A percentile compares a stretch with the other conserved stretches of the same genome.
Conservation (phyloP, 139 green algal species). For the Closterium sp. region DNA sequence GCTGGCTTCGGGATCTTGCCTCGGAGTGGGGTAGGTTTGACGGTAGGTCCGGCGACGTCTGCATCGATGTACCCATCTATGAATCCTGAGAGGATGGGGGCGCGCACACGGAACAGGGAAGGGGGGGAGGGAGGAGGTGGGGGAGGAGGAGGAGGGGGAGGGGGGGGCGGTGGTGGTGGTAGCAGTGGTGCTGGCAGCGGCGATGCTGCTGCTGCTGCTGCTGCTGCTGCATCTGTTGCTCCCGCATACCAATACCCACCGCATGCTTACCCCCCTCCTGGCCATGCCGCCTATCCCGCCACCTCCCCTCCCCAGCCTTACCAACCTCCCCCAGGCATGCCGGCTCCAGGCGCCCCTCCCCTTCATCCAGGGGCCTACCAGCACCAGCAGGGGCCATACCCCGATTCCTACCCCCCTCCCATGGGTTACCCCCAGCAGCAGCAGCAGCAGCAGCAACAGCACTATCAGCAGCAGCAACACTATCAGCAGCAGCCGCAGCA, state of each 20-base stretch:
- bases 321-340: not conserved
- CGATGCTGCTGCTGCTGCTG: not conserved
- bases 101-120: not conserved
- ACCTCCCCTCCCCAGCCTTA: not conserved
- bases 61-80: slow-evolving; percentile 39
- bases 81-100: slow-evolving; percentile 46
- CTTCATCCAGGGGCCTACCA: not conserved
- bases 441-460: not conserved
- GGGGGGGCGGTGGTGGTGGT: not conserved
- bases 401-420: not conserved
- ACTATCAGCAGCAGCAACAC: not conserved
- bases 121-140: not conserved
- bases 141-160: not conserved
- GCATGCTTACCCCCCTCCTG: not conserved
- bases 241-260: not conserved
- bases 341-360: not conserved
- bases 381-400: not conserved
- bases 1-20: too few species aligned
- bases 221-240: not conserved
- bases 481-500: not conserved
- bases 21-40: too few species aligned
- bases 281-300: not conserved
- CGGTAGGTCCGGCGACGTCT: too few species aligned
- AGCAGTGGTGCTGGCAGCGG: too few species aligned
- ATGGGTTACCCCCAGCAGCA: not conserved